Evolutionary conservation across 257 asterid genomes (phyloP).

Genomic region (Euphrasia confusa): DNA sequence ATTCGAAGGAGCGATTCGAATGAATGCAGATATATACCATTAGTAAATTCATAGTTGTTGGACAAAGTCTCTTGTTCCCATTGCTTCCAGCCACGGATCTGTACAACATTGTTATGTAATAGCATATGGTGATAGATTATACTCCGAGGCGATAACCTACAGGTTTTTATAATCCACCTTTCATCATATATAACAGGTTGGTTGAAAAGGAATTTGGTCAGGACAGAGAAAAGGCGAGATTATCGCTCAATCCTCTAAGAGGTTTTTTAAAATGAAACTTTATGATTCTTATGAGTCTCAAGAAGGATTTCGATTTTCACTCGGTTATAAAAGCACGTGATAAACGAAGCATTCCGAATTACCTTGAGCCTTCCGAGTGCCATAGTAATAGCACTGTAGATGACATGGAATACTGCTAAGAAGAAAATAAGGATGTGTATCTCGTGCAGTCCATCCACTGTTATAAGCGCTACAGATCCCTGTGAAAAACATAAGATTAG

Average conservation of each 20-base stretch:
- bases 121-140: slow-evolving; percentile 1
- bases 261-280: too few species aligned
- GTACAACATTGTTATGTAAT: slow-evolving; percentile 25
- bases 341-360: slow-evolving; percentile 7
- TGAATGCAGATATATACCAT: slow-evolving; percentile 40
- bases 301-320: too few species aligned
- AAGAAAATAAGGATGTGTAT: slow-evolving; percentile 90
- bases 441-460: slow-evolving; percentile 82
- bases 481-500: slow-evolving; percentile 29
- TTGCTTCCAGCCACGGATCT: slow-evolving; percentile 92
- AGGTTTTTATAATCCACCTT: too few species aligned
- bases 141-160: too few species aligned
- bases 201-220: too few species aligned
- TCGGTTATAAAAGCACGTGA: background rate
- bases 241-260: too few species aligned
- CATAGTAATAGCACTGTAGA: slow-evolving; percentile 82
- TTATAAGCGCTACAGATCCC: slow-evolving; percentile 54
- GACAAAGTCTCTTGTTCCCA: slow-evolving; percentile 88
- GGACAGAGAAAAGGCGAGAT: too few species aligned
- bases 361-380: slow-evolving; percentile 89
- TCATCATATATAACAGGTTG: too few species aligned
- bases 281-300: too few species aligned
- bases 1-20: background rate
- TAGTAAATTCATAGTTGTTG: slow-evolving; percentile 67
- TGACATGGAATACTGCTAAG: slow-evolving; percentile 77